Evolutionary conservation across 1,139 yeast genomes (phyloP).

Genomic region (Diutina mesorugosa): DNA sequence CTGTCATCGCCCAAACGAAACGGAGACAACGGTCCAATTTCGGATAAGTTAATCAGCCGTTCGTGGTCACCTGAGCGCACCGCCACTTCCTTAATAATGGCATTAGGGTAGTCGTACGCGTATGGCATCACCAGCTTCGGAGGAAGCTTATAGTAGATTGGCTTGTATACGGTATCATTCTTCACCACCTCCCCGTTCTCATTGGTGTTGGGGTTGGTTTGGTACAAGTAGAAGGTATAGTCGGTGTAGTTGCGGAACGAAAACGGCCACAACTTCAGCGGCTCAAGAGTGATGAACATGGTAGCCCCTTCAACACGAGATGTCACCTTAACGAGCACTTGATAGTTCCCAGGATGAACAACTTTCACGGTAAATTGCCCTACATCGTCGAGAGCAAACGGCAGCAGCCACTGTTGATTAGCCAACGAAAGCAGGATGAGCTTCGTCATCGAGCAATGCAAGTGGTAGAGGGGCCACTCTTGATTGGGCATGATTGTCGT

Average conservation of each 20-base stretch:
- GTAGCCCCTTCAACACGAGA: conserved; percentile 71
- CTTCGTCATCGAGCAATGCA: conserved; percentile 36
- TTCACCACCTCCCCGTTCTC: conserved; percentile 53
- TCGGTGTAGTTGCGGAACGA: conserved; percentile 85
- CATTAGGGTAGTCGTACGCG: conserved; percentile 96
- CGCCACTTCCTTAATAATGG: conserved; percentile 67
- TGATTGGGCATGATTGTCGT: conserved; percentile 33
- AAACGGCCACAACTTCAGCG: conserved; percentile 81
- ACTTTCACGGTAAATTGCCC: conserved; percentile 74
- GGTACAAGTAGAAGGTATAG: conserved; percentile 72
- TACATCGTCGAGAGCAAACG: conserved; percentile 70
- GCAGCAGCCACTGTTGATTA: conserved; percentile 73
- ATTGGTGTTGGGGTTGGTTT: conserved; percentile 69
- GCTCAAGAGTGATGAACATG: conserved; percentile 62
- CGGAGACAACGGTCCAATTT: conserved; percentile 83
- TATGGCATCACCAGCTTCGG: conserved; percentile 95
- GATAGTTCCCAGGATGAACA: conserved; percentile 49
- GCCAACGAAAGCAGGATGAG: conserved; percentile 48
- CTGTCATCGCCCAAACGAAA: conserved; percentile 54
- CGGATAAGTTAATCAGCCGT: conserved; percentile 74
- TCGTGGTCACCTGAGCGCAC: conserved; percentile 63
- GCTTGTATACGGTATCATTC: conserved; percentile 43
- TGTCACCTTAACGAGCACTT: conserved; percentile 58
- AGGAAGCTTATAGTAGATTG: conserved; percentile 69
- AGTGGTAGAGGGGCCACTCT: conserved; percentile 51